Percentiles rank a stretch among this genome's conserved stretches.
Evolutionary conservation across 768 basidiomycete genomes (phyloP).

Genomic region (Serendipita sp.): DNA sequence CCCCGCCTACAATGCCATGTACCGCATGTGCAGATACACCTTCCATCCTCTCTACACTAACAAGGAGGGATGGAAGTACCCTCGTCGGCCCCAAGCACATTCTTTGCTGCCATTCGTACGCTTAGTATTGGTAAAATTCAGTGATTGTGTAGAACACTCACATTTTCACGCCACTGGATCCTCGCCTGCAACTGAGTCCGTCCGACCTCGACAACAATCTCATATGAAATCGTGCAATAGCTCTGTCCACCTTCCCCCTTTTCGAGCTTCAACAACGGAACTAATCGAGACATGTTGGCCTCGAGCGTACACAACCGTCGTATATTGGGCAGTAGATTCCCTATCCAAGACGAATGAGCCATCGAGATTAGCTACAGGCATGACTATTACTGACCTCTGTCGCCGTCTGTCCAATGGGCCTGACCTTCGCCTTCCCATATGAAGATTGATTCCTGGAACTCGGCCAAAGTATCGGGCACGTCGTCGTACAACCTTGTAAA

Average conservation of each 20-base stretch:
- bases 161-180: slow-evolving; percentile 5
- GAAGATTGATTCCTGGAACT: not conserved
- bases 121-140: too few relatives aligned
- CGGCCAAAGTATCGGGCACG: not conserved
- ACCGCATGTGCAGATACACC: slow-evolving; percentile 48
- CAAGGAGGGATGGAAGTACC: slow-evolving; percentile 38
- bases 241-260: not conserved
- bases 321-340: not conserved
- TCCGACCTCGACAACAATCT: not conserved
- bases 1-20: too few relatives aligned
- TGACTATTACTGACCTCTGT: not conserved
- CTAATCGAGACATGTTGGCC: slow-evolving; percentile 1
- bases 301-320: not conserved
- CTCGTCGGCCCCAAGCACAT: too few relatives aligned
- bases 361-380: not conserved
- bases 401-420: not conserved
- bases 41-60: slow-evolving; percentile 81
- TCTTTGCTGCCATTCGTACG: too few relatives aligned
- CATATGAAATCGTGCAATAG: not conserved
- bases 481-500: not conserved
- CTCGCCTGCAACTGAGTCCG: not conserved
- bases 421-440: not conserved
- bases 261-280: not conserved
- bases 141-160: not conserved
- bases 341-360: not conserved